Evolutionary conservation across 2,329 filamentous ascomycete species (phyloP).

Genomic region (Sclerotinia minor): DNA sequence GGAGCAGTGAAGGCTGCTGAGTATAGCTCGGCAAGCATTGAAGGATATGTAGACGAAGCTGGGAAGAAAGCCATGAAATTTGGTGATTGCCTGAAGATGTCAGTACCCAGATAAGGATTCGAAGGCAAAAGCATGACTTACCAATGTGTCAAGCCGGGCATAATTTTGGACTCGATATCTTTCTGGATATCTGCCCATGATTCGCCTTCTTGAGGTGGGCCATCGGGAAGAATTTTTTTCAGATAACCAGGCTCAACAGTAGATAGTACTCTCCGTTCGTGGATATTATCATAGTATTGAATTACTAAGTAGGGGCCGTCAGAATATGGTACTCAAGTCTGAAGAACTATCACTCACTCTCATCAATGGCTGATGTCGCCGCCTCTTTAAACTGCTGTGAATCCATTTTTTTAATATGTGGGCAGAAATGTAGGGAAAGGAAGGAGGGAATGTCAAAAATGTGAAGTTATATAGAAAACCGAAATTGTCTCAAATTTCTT

Average conservation of each 20-base stretch:
- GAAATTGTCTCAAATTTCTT: no score
- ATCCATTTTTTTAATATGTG: conserved; percentile 60
- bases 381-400: conserved; percentile 74
- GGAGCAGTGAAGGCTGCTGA: conserved; percentile 83
- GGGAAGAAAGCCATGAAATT: conserved; percentile 98
- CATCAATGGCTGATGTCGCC: conserved; percentile 75
- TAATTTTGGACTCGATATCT: conserved; percentile 82
- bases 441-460: not conserved
- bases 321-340: conserved; percentile 16
- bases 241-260: conserved; percentile 84
- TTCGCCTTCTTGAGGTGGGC: conserved; percentile 66
- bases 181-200: conserved; percentile 76
- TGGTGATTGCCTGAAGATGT: conserved; percentile 65
- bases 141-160: conserved; percentile 92
- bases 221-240: conserved; percentile 69
- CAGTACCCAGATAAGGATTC: conserved; percentile 4
- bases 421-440: not conserved
- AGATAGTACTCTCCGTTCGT: conserved; percentile 70
- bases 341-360: conserved; percentile 59
- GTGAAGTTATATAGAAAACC: not conserved
- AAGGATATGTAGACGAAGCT: conserved; percentile 76
- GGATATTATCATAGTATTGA: conserved; percentile 77
- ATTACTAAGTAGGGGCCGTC: conserved; percentile 58
- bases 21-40: conserved; percentile 91
- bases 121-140: conserved; percentile 38